Base-by-base conservation (phyloP, 371 early-diverging fungal species). In the Umbelopsis sp. region DNA sequence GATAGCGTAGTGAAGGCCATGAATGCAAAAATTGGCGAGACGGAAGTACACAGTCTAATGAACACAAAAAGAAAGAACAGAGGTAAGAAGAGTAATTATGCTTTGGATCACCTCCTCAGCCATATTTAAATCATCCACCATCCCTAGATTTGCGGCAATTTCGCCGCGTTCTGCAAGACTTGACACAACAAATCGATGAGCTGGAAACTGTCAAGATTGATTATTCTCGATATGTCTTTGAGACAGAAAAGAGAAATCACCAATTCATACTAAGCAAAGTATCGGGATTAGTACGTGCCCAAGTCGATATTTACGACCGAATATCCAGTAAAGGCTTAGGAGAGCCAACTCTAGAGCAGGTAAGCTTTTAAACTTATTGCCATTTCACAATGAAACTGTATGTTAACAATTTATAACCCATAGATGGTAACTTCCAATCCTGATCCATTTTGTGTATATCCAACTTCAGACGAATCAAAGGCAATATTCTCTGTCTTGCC, bases 151-250 rank as follows among this genome's bases (percentile, higher is more conserved):
- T 83, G n/a, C 65, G 74, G 53, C 83, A 85, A 63, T 80, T 79
- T 69, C 72, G 82, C 18, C 77, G 81, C 63, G 80, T 81, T 1
- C 63, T 86, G 18, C 74, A 78, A 50, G 81, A 82, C 32, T 65
- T 83, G 45, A 81, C 83, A 24, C 71, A 70, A 65, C 83, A 86
- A 65, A 82, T 86, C 35, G 86, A 86, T 68, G 83, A 86, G 25
- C 64, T 86, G 50, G 86, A 86, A 45, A 72, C 75, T 10, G 77
- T 86, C 70, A 83, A 86, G 38, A 50, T 74, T 8, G 80, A 73
- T 41, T 86, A 83, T 63, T 77, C 82, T 67, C 74, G 76, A 62
- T 75, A 77, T 66, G 82, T 80, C 32, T 65, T 81, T 45, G 83
- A 86, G 32, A 74, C 77, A 18, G 86, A 86, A 57, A 79, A 79